These are phyloP conservation scores for Botrytis fabae DNA, from an alignment of 2,329 filamentous ascomycete species.

Conservation along the genomic window DNA sequence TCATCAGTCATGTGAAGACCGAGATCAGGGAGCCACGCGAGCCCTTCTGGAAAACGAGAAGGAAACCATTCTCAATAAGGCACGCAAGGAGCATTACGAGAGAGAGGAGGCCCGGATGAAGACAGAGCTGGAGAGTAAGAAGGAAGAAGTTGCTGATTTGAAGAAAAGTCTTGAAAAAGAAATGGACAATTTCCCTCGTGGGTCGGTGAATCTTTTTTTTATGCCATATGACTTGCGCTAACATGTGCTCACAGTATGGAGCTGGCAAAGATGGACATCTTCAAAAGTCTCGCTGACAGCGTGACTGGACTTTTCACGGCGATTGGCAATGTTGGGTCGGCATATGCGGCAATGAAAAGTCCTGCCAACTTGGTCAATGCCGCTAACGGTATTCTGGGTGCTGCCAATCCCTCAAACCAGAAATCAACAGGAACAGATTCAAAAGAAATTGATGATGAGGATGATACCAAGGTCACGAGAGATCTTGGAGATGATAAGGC, in stretches of 20 bases:
- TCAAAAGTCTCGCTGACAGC: not conserved
- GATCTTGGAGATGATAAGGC: not conserved
- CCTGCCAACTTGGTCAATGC: not conserved
- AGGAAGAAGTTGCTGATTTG: not conserved
- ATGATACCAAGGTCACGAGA: not conserved
- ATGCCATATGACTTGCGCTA: not conserved
- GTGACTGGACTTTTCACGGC: not conserved
- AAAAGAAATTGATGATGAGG: not conserved
- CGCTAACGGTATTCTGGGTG: not conserved
- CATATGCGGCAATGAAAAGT: not conserved
- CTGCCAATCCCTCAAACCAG: rapidly evolving
- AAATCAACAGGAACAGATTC: not conserved
- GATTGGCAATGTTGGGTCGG: not conserved
- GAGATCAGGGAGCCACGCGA: too few relatives aligned
- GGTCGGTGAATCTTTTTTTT: not conserved
- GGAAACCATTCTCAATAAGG: too few relatives aligned
- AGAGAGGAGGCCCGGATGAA: not conserved
- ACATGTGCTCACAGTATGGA: not conserved
- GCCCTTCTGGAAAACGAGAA: too few relatives aligned
- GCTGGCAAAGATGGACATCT: not conserved
- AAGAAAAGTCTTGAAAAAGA: not conserved
- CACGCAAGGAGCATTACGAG: too few relatives aligned
- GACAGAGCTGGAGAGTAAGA: not conserved
- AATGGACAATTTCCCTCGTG: not conserved
- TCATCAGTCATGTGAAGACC: too few relatives aligned